phyloP scores from a whole-genome alignment of 192 early-diverging fungal species.

The Podila horticola region DNA sequence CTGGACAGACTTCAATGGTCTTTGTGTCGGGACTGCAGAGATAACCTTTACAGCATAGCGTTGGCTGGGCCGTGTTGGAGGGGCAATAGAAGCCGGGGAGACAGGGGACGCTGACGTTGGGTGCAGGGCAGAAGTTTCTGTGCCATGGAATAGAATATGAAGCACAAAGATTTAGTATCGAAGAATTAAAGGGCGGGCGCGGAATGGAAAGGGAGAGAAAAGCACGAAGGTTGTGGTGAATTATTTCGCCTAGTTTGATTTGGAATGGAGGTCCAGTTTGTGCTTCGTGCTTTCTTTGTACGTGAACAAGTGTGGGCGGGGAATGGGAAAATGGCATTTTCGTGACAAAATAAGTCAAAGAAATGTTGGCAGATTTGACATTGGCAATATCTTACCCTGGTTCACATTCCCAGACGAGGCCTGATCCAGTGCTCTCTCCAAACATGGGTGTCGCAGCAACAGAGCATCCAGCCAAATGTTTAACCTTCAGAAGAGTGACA shows the following conservation, averaged over 20 bases:
- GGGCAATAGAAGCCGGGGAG: constrained; percentile 59
- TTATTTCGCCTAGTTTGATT: neutral
- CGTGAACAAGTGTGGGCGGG: neutral
- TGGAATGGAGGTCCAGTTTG: neutral
- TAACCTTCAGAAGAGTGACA: neutral
- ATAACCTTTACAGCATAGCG: constrained; percentile 67
- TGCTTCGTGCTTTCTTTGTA: neutral
- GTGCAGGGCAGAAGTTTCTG: constrained; percentile 32
- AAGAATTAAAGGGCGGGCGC: neutral
- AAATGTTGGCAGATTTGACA: neutral
- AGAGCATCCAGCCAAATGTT: constrained; percentile 19
- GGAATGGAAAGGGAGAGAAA: neutral
- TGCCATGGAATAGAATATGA: neutral
- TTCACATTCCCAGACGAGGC: constrained; percentile 37
- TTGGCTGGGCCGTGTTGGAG: constrained; percentile 61
- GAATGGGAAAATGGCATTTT: neutral
- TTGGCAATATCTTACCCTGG: constrained; percentile 20
- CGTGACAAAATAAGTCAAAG: neutral
- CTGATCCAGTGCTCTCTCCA: constrained; percentile 16
- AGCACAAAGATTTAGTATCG: neutral
- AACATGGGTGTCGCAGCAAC: constrained; percentile 19
- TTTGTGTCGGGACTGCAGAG: constrained; percentile 59
- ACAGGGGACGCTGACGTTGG: constrained; percentile 35
- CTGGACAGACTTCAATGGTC: constrained; percentile 58
- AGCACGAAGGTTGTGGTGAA: neutral